Percentiles rank a stretch among this genome's conserved stretches.
Conservation (phyloP, 495 filamentous ascomycete genomes). For the Articulospora tetracladia region DNA sequence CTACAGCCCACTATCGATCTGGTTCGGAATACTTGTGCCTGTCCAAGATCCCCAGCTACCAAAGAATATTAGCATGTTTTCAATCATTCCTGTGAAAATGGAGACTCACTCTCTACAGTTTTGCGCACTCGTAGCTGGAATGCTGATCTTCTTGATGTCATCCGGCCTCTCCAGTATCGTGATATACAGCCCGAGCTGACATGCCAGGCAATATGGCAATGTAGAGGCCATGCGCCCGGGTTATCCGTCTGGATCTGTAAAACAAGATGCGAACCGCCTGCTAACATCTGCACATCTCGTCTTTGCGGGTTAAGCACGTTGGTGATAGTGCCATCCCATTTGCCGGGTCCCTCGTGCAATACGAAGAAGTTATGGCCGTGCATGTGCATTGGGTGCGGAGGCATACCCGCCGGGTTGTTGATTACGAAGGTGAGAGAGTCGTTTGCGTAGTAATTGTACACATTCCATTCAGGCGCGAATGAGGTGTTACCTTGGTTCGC, state of each 20-base stretch:
- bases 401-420: constrained; percentile 38
- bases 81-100: background rate
- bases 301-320: constrained; percentile 47
- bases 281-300: constrained; percentile 54
- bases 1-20: constrained; percentile 53
- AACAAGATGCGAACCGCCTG: constrained; percentile 35
- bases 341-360: constrained; percentile 37
- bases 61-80: background rate
- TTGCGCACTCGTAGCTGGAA: constrained; percentile 35
- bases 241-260: constrained; percentile 56
- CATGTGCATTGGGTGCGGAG: constrained; percentile 49
- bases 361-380: constrained; percentile 58
- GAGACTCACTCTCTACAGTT: constrained; percentile 36
- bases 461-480: constrained; percentile 49
- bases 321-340: constrained; percentile 31
- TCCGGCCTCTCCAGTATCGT: constrained; percentile 43
- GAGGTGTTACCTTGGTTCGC: constrained; percentile 47
- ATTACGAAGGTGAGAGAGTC: constrained; percentile 46
- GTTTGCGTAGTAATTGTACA: constrained; percentile 52
- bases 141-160: constrained; percentile 30
- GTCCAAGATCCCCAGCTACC: constrained; percentile 46
- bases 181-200: constrained; percentile 48
- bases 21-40: constrained; percentile 36
- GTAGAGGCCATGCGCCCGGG: constrained; percentile 54
- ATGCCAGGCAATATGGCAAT: constrained; percentile 49